Percentiles rank a stretch among this genome's conserved stretches.
phyloP scores from a whole-genome alignment of 768 basidiomycete species.

The Mycena albidolilacea region DNA sequence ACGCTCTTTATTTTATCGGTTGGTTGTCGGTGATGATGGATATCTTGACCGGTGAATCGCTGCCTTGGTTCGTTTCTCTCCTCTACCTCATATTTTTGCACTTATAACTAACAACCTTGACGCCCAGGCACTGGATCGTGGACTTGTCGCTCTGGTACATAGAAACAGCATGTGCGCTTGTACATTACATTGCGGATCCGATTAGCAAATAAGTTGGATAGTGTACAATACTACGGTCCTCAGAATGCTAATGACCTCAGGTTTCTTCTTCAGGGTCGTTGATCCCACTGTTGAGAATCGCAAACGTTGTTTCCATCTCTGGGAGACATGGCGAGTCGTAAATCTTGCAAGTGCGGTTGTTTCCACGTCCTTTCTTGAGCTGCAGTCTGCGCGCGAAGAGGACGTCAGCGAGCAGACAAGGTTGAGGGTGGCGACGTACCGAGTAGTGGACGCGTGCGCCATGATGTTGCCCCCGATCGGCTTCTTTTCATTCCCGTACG shows the following conservation, averaged over 20 bases:
- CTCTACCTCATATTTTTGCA: too few species aligned
- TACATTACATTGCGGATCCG: slow-evolving; percentile 44
- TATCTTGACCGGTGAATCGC: too few species aligned
- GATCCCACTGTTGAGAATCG: slow-evolving; percentile 92
- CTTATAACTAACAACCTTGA: too few species aligned
- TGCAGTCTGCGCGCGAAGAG: slow-evolving; percentile 71
- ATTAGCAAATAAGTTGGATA: slow-evolving; percentile 27
- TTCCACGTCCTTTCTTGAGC: slow-evolving; percentile 92
- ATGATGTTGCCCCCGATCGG: slow-evolving; percentile 99
- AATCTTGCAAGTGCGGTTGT: slow-evolving; percentile 95
- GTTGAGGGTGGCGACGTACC: slow-evolving; percentile 61
- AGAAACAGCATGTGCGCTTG: slow-evolving; percentile 31
- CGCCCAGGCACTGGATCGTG: too few species aligned
- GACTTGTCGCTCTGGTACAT: slow-evolving; percentile 24
- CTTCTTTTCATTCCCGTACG: slow-evolving; percentile 95
- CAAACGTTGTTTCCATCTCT: slow-evolving; percentile 96
- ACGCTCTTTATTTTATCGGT: too few species aligned
- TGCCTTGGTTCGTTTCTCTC: too few species aligned
- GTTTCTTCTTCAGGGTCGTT: slow-evolving; percentile 94
- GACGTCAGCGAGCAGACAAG: not conserved
- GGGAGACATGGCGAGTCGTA: slow-evolving; percentile 98
- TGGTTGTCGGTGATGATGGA: too few species aligned
- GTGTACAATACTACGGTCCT: slow-evolving; percentile 27
- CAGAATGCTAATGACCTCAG: slow-evolving; percentile 57
- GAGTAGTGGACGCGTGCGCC: slow-evolving; percentile 98